Conservation (phyloP, 78 protist genomes). For the Monosiga brevicollis region DNA sequence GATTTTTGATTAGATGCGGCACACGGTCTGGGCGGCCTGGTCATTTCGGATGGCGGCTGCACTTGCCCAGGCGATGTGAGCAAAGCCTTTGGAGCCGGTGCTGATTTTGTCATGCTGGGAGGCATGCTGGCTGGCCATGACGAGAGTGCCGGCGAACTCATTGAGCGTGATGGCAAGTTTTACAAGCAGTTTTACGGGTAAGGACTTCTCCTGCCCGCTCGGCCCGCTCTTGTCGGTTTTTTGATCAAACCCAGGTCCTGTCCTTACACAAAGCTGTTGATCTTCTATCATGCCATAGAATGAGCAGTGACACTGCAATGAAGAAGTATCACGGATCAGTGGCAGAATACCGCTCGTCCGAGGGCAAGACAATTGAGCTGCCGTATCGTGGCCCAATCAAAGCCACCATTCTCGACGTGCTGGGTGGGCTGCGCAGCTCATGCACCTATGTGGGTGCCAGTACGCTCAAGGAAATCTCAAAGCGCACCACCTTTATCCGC, state of each 20-base stretch:
- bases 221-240: no score
- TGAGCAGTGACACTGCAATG: constrained; percentile 50
- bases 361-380: constrained; percentile 23
- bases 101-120: constrained; percentile 50
- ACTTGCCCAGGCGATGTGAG: constrained; percentile 50
- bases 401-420: constrained; percentile 22
- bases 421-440: constrained; percentile 48
- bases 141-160: constrained; percentile 30
- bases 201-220: no score
- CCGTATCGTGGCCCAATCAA: constrained; percentile 41
- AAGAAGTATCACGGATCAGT: constrained; percentile 35
- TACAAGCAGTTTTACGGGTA: constrained; percentile 52
- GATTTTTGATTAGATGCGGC: no score
- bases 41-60: constrained; percentile 49
- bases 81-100: constrained; percentile 62
- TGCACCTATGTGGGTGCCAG: constrained; percentile 54
- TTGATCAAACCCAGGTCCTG: no score
- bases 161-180: constrained; percentile 12
- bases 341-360: constrained; percentile 54
- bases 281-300: no score
- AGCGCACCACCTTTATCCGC: constrained; percentile 50
- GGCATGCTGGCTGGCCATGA: constrained; percentile 54
- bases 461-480: constrained; percentile 24
- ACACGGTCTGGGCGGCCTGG: constrained; percentile 47
- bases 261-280: no score